phyloP scores from a whole-genome alignment of 2,329 filamentous ascomycete species.

The Penicillium sp. region DNA sequence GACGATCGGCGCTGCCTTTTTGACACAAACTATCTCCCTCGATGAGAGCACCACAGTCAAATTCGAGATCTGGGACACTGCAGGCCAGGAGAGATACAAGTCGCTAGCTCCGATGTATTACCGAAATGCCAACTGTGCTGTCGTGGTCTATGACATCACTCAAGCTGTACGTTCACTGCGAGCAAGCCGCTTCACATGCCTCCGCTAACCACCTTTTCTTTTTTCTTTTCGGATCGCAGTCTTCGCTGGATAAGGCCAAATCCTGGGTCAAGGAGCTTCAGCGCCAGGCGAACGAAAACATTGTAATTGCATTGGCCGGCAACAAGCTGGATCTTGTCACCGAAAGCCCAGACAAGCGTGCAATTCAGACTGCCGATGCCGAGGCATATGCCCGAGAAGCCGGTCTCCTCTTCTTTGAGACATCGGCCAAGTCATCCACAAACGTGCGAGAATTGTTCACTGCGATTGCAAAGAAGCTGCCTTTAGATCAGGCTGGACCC shows the following conservation, averaged over 20 bases:
- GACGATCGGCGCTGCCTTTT: slow-evolving; percentile 95
- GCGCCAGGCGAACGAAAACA: slow-evolving; percentile 98
- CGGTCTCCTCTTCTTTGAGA: slow-evolving; percentile 95
- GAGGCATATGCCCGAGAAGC: slow-evolving; percentile 93
- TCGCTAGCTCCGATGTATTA: slow-evolving; percentile 99
- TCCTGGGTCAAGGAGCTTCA: slow-evolving; percentile 99
- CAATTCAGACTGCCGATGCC: slow-evolving; percentile 80
- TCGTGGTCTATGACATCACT: slow-evolving; percentile 98
- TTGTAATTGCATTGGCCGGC: slow-evolving; percentile 94
- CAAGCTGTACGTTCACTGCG: slow-evolving; percentile 68
- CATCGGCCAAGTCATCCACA: slow-evolving; percentile 92
- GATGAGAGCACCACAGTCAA: slow-evolving; percentile 98
- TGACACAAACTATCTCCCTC: slow-evolving; percentile 97
- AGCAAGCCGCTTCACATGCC: slow-evolving; percentile 2
- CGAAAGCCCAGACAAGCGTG: slow-evolving; percentile 92
- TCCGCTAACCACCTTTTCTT: slow-evolving; percentile 12
- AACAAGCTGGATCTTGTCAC: slow-evolving; percentile 97
- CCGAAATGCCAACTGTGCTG: slow-evolving; percentile 96
- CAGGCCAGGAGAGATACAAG: slow-evolving; percentile 98
- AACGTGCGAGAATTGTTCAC: slow-evolving; percentile 96
- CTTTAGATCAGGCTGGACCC: slow-evolving; percentile 91
- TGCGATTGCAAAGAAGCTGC: slow-evolving; percentile 94
- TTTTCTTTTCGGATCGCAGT: slow-evolving; percentile 46
- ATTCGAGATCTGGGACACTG: slow-evolving; percentile 99
- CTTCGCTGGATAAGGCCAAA: slow-evolving; percentile 97